Evolutionary conservation across 2,329 filamentous ascomycete genomes (phyloP).

Genomic region (Sporothrix brasiliensis): DNA sequence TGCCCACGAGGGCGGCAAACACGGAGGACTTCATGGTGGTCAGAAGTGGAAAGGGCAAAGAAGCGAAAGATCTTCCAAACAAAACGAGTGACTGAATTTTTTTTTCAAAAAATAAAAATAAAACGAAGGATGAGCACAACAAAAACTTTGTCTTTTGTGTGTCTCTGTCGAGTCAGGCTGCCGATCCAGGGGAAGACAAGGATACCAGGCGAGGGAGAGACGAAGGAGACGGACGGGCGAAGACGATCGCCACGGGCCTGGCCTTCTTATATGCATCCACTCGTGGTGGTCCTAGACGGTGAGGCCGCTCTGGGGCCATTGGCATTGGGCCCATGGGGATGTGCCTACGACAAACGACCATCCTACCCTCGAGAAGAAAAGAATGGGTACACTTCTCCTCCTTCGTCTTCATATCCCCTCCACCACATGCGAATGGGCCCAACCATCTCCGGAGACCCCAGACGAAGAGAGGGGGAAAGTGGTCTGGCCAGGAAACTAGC

Average conservation of each 20-base stretch:
- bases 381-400: not conserved
- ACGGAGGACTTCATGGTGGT: constrained; percentile 13
- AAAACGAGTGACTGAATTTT: constrained; percentile 22
- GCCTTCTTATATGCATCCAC: constrained; percentile 21
- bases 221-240: not conserved
- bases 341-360: constrained; percentile 4
- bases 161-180: constrained; percentile 18
- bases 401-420: not conserved
- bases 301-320: not conserved
- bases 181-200: constrained; percentile 22
- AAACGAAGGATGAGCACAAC: constrained; percentile 11
- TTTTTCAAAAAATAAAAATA: not conserved
- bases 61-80: not conserved
- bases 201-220: not conserved
- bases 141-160: constrained; percentile 10
- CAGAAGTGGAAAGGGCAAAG: not conserved
- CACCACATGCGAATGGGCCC: constrained; percentile 12
- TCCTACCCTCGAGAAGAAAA: not conserved
- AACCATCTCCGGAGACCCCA: not conserved
- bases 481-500: not conserved
- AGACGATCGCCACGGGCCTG: constrained; percentile 7
- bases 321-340: not conserved
- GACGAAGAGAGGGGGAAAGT: constrained; percentile 21
- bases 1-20: constrained; percentile 17
- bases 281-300: not conserved